Evolutionary conservation across 192 early-diverging fungal genomes (phyloP).

Genomic region (Entomortierella beljakovae): DNA sequence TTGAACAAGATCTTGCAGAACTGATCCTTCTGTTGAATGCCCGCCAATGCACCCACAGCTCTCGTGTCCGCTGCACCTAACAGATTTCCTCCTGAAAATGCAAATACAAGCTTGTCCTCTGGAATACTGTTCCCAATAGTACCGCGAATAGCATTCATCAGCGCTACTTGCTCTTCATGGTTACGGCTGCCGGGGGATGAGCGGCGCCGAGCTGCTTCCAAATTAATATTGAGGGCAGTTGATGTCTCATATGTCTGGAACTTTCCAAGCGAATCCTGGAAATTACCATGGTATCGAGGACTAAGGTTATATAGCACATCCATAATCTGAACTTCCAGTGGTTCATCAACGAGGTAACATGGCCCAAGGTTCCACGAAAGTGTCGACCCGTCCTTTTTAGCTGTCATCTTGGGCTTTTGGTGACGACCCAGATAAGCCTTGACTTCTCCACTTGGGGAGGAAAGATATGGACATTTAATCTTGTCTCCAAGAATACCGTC

Average conservation of each 20-base stretch:
- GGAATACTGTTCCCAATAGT: conserved; percentile 60
- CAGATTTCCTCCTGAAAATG: conserved; percentile 66
- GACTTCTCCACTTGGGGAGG: conserved; percentile 51
- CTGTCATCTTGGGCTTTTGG: conserved; percentile 46
- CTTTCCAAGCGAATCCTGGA: conserved; percentile 71
- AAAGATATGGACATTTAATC: conserved; percentile 68
- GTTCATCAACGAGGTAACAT: conserved; percentile 71
- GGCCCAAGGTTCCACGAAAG: conserved; percentile 74
- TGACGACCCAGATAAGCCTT: conserved; percentile 59
- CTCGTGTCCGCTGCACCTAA: conserved; percentile 55
- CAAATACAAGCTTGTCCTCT: conserved; percentile 74
- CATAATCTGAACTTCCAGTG: conserved; percentile 68
- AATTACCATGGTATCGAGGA: conserved; percentile 71
- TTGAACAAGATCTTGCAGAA: conserved; percentile 60
- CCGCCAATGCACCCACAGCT: conserved; percentile 39
- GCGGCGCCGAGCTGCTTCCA: conserved; percentile 56
- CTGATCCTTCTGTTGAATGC: conserved; percentile 40
- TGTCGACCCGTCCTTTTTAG: conserved; percentile 38
- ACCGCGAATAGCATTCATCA: conserved; percentile 67
- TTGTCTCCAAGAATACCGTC: conserved; percentile 69
- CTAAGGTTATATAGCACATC: conserved; percentile 73
- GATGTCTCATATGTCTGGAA: conserved; percentile 78
- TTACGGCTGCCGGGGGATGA: conserved; percentile 49
- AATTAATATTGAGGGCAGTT: conserved; percentile 61
- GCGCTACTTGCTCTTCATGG: conserved; percentile 60